These are phyloP conservation scores for Leptoxyphium fumago DNA, from an alignment of 2,329 filamentous ascomycete genomes.

Conservation along the genomic window DNA sequence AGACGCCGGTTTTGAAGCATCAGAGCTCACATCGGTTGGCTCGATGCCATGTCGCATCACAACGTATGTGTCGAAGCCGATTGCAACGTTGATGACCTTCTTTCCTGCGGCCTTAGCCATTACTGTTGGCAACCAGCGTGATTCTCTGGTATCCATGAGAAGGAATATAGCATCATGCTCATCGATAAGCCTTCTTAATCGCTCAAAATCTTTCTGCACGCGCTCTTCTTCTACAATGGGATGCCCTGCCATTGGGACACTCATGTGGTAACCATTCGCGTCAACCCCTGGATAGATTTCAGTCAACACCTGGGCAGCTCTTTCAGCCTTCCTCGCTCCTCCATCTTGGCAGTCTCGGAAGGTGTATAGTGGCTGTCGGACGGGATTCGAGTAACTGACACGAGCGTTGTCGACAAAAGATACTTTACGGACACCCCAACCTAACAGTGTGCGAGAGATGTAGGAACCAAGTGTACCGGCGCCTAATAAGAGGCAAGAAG, in stretches of 20 bases:
- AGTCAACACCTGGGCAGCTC: conserved; percentile 64
- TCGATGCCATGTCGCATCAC: conserved; percentile 87
- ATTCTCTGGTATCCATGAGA: conserved; percentile 92
- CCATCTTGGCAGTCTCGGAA: conserved; percentile 81
- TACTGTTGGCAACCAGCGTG: conserved; percentile 85
- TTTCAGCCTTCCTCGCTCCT: conserved; percentile 66
- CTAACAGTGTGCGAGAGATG: conserved; percentile 80
- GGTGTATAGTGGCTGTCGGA: conserved; percentile 81
- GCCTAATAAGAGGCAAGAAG: conserved; percentile 78
- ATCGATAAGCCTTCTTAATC: conserved; percentile 58
- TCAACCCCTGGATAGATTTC: conserved; percentile 87
- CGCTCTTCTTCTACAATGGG: conserved; percentile 60
- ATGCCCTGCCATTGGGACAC: conserved; percentile 92
- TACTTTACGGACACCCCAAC: conserved; percentile 89
- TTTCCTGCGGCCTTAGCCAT: conserved; percentile 90
- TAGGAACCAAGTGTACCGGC: conserved; percentile 90
- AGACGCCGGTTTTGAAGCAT: conserved; percentile 5
- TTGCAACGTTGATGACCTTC: conserved; percentile 89
- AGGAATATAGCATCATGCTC: conserved; percentile 86
- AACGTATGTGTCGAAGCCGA: conserved; percentile 93
- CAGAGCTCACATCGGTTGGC: conserved; percentile 8
- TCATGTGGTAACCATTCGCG: conserved; percentile 61
- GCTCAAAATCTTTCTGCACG: conserved; percentile 59
- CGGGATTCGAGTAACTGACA: conserved; percentile 93
- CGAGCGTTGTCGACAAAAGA: conserved; percentile 89